Percentiles rank a stretch among this genome's conserved stretches.
Evolutionary conservation across 2,329 filamentous ascomycete genomes (phyloP).

Genomic region (Talaromyces sp.): DNA sequence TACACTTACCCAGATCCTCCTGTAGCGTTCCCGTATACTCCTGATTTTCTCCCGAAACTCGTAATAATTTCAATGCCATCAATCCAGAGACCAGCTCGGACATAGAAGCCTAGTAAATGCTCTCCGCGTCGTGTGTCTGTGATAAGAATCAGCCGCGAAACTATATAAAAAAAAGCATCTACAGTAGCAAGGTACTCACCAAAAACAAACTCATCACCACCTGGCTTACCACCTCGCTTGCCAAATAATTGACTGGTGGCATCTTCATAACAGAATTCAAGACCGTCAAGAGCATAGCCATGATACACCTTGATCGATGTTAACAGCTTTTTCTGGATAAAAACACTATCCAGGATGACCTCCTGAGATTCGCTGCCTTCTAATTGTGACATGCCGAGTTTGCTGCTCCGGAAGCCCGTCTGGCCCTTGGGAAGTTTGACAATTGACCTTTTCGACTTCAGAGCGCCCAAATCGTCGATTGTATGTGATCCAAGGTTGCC

Average conservation of each 20-base stretch:
- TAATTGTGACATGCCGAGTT: slow-evolving; percentile 69
- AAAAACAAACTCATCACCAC: slow-evolving; percentile 72
- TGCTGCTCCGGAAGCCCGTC: slow-evolving; percentile 70
- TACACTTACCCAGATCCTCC: slow-evolving; percentile 76
- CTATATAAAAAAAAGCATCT: not conserved
- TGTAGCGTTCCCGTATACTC: slow-evolving; percentile 74
- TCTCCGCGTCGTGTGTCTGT: slow-evolving; percentile 80
- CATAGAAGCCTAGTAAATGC: slow-evolving; percentile 78
- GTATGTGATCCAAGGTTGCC: slow-evolving; percentile 70
- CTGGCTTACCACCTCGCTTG: slow-evolving; percentile 67
- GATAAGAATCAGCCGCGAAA: not conserved
- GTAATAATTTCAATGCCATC: slow-evolving; percentile 89
- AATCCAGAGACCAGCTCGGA: slow-evolving; percentile 76
- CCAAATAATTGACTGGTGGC: slow-evolving; percentile 81
- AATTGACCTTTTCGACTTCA: slow-evolving; percentile 68
- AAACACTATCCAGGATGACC: slow-evolving; percentile 68
- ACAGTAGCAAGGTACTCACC: slow-evolving; percentile 51
- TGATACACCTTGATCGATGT: slow-evolving; percentile 73
- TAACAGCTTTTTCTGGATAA: slow-evolving; percentile 68
- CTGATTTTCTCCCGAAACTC: slow-evolving; percentile 79
- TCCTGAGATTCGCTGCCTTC: slow-evolving; percentile 68
- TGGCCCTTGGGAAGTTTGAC: slow-evolving; percentile 74
- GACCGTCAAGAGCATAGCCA: slow-evolving; percentile 71
- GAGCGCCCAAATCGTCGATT: slow-evolving; percentile 69
- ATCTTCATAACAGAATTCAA: slow-evolving; percentile 94